phyloP scores from a whole-genome alignment of 768 basidiomycete species.

The Lentinula sp. region DNA sequence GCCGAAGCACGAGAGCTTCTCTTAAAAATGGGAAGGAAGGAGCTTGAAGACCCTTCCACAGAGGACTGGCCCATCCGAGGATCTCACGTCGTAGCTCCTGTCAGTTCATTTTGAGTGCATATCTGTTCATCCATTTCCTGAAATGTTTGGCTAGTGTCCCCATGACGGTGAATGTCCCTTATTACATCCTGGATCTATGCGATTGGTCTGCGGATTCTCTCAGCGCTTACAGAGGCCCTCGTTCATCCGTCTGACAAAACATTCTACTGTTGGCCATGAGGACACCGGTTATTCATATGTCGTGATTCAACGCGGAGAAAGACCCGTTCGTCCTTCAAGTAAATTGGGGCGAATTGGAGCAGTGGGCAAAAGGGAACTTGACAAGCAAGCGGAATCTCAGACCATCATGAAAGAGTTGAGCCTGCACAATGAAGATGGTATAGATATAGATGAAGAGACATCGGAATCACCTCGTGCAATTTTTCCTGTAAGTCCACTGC shows the following conservation, averaged over 20 bases:
- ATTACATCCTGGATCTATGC: constrained; percentile 42
- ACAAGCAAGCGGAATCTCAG: constrained; percentile 23
- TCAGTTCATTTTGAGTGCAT: constrained; percentile 30
- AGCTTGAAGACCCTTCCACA: constrained; percentile 40
- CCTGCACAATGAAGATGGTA: constrained; percentile 27
- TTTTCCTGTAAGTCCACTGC: neutral
- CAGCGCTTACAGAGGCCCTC: constrained; percentile 84
- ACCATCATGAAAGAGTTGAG: constrained; percentile 32
- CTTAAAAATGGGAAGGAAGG: constrained; percentile 55
- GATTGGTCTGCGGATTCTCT: constrained; percentile 72
- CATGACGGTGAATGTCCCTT: constrained; percentile 87
- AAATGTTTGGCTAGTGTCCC: constrained; percentile 59
- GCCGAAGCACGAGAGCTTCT: constrained; percentile 75
- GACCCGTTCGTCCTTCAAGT: constrained; percentile 41
- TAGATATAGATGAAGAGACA: neutral
- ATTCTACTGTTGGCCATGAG: constrained; percentile 79
- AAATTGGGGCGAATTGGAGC: constrained; percentile 47
- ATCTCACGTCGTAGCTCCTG: constrained; percentile 85
- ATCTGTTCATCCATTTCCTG: constrained; percentile 2
- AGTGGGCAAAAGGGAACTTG: constrained; percentile 40
- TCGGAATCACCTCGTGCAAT: neutral
- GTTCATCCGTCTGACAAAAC: constrained; percentile 85
- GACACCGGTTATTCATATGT: constrained; percentile 88
- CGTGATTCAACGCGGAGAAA: constrained; percentile 71
- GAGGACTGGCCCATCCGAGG: constrained; percentile 38